Percentiles rank a stretch among this genome's conserved stretches.
Conservation (phyloP, 2,329 filamentous ascomycete genomes). For the Ophiostoma himal-ulmi region DNA sequence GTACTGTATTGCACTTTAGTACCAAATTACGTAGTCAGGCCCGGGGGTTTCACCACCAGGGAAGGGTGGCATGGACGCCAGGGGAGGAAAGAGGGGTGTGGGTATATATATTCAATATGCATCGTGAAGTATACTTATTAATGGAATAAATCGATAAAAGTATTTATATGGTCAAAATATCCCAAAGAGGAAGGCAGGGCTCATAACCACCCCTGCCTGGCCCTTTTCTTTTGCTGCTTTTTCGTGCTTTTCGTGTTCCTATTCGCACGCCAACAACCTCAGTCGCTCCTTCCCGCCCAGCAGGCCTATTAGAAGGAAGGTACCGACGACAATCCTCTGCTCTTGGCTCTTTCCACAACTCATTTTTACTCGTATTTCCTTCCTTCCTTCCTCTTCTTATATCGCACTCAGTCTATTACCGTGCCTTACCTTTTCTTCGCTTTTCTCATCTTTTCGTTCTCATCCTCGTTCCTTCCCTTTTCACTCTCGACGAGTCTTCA, state of each 20-base stretch:
- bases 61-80: constrained; percentile 6
- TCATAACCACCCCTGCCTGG: neutral
- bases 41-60: neutral
- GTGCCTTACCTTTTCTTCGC: neutral
- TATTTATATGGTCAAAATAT: neutral
- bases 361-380: neutral
- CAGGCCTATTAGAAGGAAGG: constrained; percentile 19
- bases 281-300: constrained; percentile 17
- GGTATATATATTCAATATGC: neutral
- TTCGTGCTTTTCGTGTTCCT: neutral
- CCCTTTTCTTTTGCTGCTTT: neutral
- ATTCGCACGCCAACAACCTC: neutral
- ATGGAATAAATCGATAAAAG: neutral
- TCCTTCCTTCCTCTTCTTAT: neutral
- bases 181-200: constrained; percentile 13
- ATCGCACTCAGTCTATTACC: neutral
- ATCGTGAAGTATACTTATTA: neutral
- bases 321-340: constrained; percentile 14
- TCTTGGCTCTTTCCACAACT: constrained; percentile 12
- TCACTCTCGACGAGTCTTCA: constrained; percentile 10
- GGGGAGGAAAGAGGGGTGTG: constrained; percentile 9
- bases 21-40: neutral
- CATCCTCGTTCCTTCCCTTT: constrained; percentile 6
- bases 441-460: constrained; percentile 3
- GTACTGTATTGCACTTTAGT: neutral